Evolutionary conservation across 345 rosid genomes (phyloP).

Genomic region (Aquilaria yunnanensis): DNA sequence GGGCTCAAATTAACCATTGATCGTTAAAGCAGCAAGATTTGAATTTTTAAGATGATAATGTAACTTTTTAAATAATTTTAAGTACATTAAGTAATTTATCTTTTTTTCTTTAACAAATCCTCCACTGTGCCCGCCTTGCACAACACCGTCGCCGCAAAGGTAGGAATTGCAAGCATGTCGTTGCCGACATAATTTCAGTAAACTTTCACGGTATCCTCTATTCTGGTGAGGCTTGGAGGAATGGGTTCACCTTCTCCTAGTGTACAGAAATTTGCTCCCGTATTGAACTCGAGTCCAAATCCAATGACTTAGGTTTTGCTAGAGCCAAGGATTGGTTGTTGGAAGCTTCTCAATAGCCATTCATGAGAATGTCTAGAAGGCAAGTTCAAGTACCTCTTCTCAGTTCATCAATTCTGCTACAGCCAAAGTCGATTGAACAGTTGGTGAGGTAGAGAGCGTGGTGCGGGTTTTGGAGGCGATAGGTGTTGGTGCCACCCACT

Average conservation of each 20-base stretch:
- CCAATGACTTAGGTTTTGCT: conserved; percentile 33
- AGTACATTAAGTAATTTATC: too few relatives aligned
- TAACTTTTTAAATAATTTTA: too few relatives aligned
- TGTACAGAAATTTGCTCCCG: conserved; percentile 46
- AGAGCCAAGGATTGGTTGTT: conserved; percentile 24
- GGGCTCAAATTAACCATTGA: too few relatives aligned
- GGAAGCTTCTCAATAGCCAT: conserved; percentile 76
- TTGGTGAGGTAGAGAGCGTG: too few relatives aligned
- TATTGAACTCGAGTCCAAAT: conserved; percentile 36
- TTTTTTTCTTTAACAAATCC: too few relatives aligned
- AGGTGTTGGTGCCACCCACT: too few relatives aligned
- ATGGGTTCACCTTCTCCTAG: conserved; percentile 61
- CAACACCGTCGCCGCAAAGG: too few relatives aligned
- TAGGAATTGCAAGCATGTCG: conserved; percentile 12
- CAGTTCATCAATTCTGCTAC: conserved; percentile 94
- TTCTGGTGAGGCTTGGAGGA: conserved; percentile 18
- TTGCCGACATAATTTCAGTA: conserved; percentile 57
- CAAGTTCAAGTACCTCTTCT: conserved; percentile 64
- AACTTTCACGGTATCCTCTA: conserved; percentile 33
- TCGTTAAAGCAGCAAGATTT: too few relatives aligned
- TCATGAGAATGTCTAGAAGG: conserved; percentile 49
- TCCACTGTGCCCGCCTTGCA: too few relatives aligned
- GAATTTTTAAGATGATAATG: too few relatives aligned
- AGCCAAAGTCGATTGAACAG: conserved; percentile 26
- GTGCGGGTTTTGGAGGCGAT: too few relatives aligned